Evolutionary conservation across 2,329 filamentous ascomycete species (phyloP), one percentile per base, ranked within the genome.

Genomic region (Pseudodiploospora longispora): DNA sequence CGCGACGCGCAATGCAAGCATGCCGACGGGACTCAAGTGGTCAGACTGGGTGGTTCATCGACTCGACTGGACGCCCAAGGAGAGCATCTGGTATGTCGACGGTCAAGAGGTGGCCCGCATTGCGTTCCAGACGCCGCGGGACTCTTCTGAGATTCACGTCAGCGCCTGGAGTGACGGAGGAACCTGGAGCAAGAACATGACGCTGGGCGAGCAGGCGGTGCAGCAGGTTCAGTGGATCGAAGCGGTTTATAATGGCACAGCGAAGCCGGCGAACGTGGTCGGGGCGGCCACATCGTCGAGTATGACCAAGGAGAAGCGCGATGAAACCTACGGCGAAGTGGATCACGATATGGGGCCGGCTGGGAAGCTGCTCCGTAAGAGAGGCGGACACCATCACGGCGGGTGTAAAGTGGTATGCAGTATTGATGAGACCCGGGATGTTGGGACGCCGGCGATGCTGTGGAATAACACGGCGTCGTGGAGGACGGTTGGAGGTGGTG

Each of bases 151-250:
- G 42, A 58, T 82, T 40, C 69, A 78, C 29, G 62, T 82, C 52
- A 82, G 81, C 53, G 68, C 76, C 38, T 82, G 78, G 78, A 74
- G 75, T 44, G 72, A 82, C 48, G 78, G 78, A 19, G 76, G 78
- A 4, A 61, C 63, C 39, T 82, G 77, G 78, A 72, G 71, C 37
- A 78, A 77, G 8, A 72, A 76, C 42, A 81, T 83, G 79, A 68
- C 57, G 5, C 55, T 68, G 5, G 64, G 66, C 4, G 65, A 62
- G 8, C 65, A 67, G 37, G 77, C 78, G 0, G 71, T 68, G 48
- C 63, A 82, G 53, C 74, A 82, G 54, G 68, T 83, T 12, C 73
- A 79, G 62, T 82, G 77, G 78, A 71, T 82, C 37, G 76, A 82
- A 54, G 67, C 82, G 60, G 67, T 77, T 27, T 82, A 74, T 53